A percentile compares a stretch with the other conserved stretches of the same genome.
Evolutionary conservation across 2,329 filamentous ascomycete species (phyloP).

Genomic region (Aspergillaceae sp.): DNA sequence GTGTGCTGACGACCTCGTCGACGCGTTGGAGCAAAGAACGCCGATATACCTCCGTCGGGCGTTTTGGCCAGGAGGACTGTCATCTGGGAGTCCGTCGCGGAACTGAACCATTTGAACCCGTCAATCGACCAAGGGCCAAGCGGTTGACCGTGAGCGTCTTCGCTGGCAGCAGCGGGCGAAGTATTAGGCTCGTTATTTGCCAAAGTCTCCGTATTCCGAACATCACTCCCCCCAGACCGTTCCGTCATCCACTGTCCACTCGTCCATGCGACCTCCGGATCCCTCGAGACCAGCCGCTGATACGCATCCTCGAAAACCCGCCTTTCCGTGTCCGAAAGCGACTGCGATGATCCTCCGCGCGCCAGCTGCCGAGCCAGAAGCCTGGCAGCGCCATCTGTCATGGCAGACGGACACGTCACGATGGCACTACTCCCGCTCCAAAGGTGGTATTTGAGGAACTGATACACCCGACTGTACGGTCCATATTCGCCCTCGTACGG

Average conservation of each 20-base stretch:
- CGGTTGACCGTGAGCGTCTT: conserved; percentile 1
- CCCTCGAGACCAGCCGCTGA: not conserved
- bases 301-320: not conserved
- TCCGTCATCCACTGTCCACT: conserved; percentile 75
- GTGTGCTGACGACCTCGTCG: conserved; percentile 17
- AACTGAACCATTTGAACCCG: conserved; percentile 56
- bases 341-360: not conserved
- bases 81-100: conserved; percentile 57
- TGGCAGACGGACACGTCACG: conserved; percentile 18
- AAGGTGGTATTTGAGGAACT: conserved; percentile 15
- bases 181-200: conserved; percentile 31
- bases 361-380: conserved; percentile 7
- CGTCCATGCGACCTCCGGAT: conserved; percentile 46
- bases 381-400: conserved; percentile 21
- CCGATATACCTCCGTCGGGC: conserved; percentile 43
- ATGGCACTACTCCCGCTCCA: conserved; percentile 19
- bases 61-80: conserved; percentile 56
- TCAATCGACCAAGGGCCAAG: conserved; percentile 50
- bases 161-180: not conserved
- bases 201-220: conserved; percentile 58
- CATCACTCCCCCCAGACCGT: conserved; percentile 59
- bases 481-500: conserved; percentile 10
- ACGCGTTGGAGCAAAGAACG: conserved; percentile 58
- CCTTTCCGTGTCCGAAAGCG: conserved; percentile 1
- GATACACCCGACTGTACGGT: conserved; percentile 9